Percentiles rank a stretch among this genome's conserved stretches.
Evolutionary conservation across 768 basidiomycete species (phyloP).

Genomic region (Suillus placidus): DNA sequence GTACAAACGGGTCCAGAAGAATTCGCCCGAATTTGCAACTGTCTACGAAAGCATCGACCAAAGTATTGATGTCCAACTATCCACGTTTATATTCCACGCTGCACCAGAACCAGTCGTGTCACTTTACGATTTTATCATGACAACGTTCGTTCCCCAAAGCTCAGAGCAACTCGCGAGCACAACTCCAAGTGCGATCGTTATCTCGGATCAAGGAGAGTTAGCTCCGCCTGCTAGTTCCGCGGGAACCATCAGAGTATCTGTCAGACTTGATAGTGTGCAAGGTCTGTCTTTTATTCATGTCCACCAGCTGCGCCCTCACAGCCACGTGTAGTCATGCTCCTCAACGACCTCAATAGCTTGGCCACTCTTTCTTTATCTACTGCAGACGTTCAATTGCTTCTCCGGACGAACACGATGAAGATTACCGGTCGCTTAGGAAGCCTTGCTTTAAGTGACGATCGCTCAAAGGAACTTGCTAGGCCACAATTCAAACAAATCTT

Average conservation of each 20-base stretch:
- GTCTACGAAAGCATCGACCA: conserved; percentile 87
- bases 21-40: conserved; percentile 83
- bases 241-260: conserved; percentile 76
- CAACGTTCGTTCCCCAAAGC: conserved; percentile 77
- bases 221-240: conserved; percentile 18
- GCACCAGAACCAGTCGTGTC: conserved; percentile 90
- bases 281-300: conserved; percentile 44
- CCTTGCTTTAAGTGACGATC: conserved; percentile 79
- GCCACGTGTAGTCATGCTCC: conserved; percentile 62
- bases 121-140: conserved; percentile 96
- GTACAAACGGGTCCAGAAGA: conserved; percentile 78
- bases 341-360: conserved; percentile 68
- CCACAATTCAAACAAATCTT: conserved; percentile 82
- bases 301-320: conserved; percentile 16
- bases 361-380: conserved; percentile 91
- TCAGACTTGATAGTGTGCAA: conserved; percentile 85
- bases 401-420: conserved; percentile 72
- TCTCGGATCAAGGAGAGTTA: conserved; percentile 1
- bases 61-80: conserved; percentile 81
- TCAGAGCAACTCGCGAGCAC: conserved; percentile 16
- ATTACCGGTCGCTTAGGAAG: conserved; percentile 83
- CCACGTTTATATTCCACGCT: conserved; percentile 86
- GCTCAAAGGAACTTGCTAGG: conserved; percentile 48
- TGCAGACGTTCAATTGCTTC: conserved; percentile 79
- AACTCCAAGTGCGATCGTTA: conserved; percentile 13